Evolutionary conservation across 495 filamentous ascomycete genomes (phyloP).

Genomic region (Hypoxylon subgilvum): DNA sequence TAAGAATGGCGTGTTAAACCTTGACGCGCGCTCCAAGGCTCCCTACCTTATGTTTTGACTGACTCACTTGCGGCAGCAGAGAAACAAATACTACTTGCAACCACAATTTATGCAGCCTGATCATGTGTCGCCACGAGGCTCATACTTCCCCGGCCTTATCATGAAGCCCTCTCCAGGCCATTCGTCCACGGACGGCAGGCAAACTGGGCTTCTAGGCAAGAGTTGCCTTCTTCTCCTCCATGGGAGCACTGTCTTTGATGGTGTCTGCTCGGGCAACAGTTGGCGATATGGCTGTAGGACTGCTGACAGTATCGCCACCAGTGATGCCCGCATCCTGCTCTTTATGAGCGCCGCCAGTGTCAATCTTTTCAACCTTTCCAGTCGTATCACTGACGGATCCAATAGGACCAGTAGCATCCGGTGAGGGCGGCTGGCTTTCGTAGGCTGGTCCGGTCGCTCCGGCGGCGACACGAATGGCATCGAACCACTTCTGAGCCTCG

Average conservation of each 20-base stretch:
- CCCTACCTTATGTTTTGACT: neutral
- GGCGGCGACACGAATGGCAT: constrained; percentile 63
- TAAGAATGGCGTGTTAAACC: neutral
- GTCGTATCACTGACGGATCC: constrained; percentile 17
- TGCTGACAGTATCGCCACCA: constrained; percentile 44
- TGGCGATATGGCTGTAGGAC: constrained; percentile 43
- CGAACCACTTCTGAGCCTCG: constrained; percentile 83
- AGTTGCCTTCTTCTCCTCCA: constrained; percentile 37
- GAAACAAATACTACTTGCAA: too few species aligned
- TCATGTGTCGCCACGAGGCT: neutral
- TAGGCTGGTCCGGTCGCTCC: constrained; percentile 45
- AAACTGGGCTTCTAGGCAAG: constrained; percentile 25
- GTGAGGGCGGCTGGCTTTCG: constrained; percentile 36
- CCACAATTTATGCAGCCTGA: constrained; percentile 1
- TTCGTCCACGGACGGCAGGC: neutral
- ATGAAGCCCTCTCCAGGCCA: constrained; percentile 1
- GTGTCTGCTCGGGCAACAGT: constrained; percentile 24
- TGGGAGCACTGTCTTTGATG: constrained; percentile 16
- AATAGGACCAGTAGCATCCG: constrained; percentile 12
- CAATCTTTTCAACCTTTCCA: constrained; percentile 23
- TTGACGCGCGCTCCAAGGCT: constrained; percentile 1
- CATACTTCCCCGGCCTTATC: neutral
- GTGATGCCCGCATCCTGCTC: constrained; percentile 49
- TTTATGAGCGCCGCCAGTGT: constrained; percentile 34
- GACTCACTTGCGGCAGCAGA: neutral